Conservation (phyloP, 2,329 filamentous ascomycete genomes). For the Scortechinia acanthostroma region DNA sequence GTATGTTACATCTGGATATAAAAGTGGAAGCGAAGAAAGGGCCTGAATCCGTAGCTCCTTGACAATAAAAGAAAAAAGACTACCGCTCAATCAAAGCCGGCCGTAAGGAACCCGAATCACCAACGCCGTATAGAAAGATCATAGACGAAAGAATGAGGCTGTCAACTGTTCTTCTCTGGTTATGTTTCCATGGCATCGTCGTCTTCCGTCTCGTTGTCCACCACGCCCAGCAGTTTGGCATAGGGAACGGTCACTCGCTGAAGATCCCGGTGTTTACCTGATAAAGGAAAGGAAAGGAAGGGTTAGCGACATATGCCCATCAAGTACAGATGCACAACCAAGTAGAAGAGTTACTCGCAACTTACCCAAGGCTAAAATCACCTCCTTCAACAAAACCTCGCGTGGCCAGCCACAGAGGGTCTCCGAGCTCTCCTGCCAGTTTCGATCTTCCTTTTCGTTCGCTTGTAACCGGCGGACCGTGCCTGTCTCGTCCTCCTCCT, state of each 20-base stretch:
- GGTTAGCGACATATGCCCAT: no score
- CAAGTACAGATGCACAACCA: neutral
- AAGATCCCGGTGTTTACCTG: slow-evolving; percentile 1
- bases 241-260: slow-evolving; percentile 2
- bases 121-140: neutral
- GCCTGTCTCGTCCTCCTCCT: slow-evolving; percentile 40
- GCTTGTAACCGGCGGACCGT: slow-evolving; percentile 18
- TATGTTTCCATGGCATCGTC: slow-evolving; percentile 1
- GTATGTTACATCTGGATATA: no score
- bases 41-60: no score
- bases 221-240: neutral
- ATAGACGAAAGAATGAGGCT: neutral
- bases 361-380: slow-evolving; percentile 86
- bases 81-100: no score
- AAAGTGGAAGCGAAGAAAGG: no score
- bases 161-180: no score
- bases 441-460: slow-evolving; percentile 25
- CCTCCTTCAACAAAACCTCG: slow-evolving; percentile 79
- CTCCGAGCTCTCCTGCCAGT: slow-evolving; percentile 62
- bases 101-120: no score
- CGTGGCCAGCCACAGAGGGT: slow-evolving; percentile 86
- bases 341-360: slow-evolving; percentile 10
- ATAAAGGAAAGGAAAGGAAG: no score
- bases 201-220: neutral
- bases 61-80: no score